A percentile compares a stretch with the other conserved stretches of the same genome.
Evolutionary conservation across 2,329 filamentous ascomycete species (phyloP).

Genomic region (Beauveria caledonica): DNA sequence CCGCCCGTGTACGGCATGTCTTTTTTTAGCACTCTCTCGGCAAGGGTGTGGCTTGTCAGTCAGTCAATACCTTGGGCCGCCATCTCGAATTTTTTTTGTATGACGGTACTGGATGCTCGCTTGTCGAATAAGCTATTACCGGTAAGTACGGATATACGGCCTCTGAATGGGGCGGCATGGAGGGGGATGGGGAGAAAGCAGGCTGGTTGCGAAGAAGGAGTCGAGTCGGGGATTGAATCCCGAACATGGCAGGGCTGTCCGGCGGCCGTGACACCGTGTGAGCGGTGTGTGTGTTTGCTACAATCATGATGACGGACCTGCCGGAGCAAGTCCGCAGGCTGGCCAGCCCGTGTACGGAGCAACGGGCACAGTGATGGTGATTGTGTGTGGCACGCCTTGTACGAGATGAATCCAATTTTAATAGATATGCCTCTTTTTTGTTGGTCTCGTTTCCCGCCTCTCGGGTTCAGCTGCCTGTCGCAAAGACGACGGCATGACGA

Average conservation of each 20-base stretch:
- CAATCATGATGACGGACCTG: not conserved
- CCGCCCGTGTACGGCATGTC: not conserved
- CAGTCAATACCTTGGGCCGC: not conserved
- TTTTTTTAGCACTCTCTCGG: constrained; percentile 9
- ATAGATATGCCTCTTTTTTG: not conserved
- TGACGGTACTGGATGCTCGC: not conserved
- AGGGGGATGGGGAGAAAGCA: not conserved
- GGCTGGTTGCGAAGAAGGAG: not conserved
- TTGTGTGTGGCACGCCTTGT: not conserved
- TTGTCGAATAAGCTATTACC: not conserved
- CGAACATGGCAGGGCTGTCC: not conserved
- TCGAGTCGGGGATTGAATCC: not conserved
- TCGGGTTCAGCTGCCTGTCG: not conserved
- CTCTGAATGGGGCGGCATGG: not conserved
- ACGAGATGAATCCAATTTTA: not conserved
- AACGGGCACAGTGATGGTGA: not conserved
- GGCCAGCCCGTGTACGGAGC: not conserved
- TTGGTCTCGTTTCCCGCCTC: not conserved
- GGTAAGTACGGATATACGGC: not conserved
- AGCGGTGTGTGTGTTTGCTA: not conserved
- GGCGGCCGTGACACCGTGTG: not conserved
- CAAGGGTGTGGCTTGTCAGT: not conserved
- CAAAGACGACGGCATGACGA: not conserved
- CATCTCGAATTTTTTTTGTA: constrained; percentile 2
- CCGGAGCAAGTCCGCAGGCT: not conserved